phyloP scores from a whole-genome alignment of 768 basidiomycete species.

The Tricholoma matsutake region DNA sequence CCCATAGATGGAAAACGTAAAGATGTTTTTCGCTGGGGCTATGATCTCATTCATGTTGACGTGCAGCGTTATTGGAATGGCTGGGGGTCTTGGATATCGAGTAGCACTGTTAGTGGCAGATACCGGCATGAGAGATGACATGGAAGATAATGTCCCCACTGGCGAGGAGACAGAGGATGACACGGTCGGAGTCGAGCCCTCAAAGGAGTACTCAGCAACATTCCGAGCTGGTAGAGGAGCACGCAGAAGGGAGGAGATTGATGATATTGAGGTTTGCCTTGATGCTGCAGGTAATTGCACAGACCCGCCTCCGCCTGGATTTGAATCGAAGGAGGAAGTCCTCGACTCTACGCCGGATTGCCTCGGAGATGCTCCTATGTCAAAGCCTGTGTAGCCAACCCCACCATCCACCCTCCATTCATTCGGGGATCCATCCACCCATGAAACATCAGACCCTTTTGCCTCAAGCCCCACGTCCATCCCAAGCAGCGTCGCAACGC shows the following conservation, averaged over 20 bases:
- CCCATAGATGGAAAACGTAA: slow-evolving; percentile 66
- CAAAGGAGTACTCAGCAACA: slow-evolving; percentile 75
- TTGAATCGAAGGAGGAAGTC: slow-evolving; percentile 49
- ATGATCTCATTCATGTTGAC: slow-evolving; percentile 78
- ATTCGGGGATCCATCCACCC: slow-evolving; percentile 49
- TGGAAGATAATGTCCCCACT: slow-evolving; percentile 39
- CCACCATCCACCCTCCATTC: slow-evolving; percentile 66
- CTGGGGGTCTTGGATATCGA: slow-evolving; percentile 40
- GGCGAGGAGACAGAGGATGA: slow-evolving; percentile 33
- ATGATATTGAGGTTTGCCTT: slow-evolving; percentile 41
- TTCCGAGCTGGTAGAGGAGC: slow-evolving; percentile 67
- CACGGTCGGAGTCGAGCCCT: slow-evolving; percentile 41
- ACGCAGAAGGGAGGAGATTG: slow-evolving; percentile 66
- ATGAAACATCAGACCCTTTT: slow-evolving; percentile 65
- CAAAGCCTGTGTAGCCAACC: slow-evolving; percentile 69
- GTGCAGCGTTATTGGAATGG: slow-evolving; percentile 66
- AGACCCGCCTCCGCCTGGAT: slow-evolving; percentile 19
- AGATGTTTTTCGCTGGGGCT: slow-evolving; percentile 58
- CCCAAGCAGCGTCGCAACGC: slow-evolving; percentile 77
- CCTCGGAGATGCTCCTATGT: slow-evolving; percentile 43
- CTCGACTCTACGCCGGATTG: slow-evolving; percentile 32
- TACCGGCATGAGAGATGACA: slow-evolving; percentile 49
- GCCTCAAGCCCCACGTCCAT: slow-evolving; percentile 71
- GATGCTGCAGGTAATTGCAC: slow-evolving; percentile 18
- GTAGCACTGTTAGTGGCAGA: slow-evolving; percentile 25